These are phyloP conservation scores for Phytophthora ohioensis DNA, from an alignment of 352 stramenopile genomes.

Conservation along the genomic window DNA sequence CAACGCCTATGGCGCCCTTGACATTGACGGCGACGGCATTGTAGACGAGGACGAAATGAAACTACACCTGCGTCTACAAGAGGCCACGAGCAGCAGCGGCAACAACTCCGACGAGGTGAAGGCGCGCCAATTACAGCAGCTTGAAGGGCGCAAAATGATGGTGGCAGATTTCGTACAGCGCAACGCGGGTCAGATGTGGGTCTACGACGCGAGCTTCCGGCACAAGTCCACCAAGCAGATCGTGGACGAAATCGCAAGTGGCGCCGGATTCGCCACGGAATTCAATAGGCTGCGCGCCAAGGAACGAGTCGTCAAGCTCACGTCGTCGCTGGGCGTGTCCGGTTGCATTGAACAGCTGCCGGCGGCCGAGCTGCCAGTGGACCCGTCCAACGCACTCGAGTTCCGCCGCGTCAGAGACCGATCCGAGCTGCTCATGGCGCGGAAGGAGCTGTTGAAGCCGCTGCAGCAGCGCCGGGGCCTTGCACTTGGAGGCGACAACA, in stretches of 20 bases:
- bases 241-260: conserved; percentile 56
- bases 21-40: conserved; percentile 69
- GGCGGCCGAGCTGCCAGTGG: conserved; percentile 28
- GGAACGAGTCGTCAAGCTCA: conserved; percentile 69
- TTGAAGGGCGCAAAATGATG: conserved; percentile 66
- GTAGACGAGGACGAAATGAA: conserved; percentile 75
- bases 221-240: conserved; percentile 48
- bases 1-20: conserved; percentile 64
- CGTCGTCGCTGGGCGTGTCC: conserved; percentile 63
- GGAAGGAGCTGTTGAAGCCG: conserved; percentile 63
- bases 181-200: conserved; percentile 66
- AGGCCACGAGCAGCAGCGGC: conserved; percentile 33
- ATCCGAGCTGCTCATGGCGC: conserved; percentile 57
- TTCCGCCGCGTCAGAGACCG: conserved; percentile 62
- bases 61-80: conserved; percentile 55
- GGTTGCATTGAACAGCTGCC: conserved; percentile 62
- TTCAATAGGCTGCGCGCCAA: conserved; percentile 68
- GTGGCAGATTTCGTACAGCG: conserved; percentile 64
- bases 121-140: conserved; percentile 48
- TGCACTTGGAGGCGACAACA: not conserved
- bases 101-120: conserved; percentile 13
- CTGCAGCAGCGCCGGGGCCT: conserved; percentile 40
- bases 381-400: conserved; percentile 50
- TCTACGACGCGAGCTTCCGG: conserved; percentile 59
- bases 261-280: conserved; percentile 50